Percentiles rank a stretch among this genome's conserved stretches.
phyloP scores from a whole-genome alignment of 2,329 filamentous ascomycete species.

The Periconia macrospinosa region DNA sequence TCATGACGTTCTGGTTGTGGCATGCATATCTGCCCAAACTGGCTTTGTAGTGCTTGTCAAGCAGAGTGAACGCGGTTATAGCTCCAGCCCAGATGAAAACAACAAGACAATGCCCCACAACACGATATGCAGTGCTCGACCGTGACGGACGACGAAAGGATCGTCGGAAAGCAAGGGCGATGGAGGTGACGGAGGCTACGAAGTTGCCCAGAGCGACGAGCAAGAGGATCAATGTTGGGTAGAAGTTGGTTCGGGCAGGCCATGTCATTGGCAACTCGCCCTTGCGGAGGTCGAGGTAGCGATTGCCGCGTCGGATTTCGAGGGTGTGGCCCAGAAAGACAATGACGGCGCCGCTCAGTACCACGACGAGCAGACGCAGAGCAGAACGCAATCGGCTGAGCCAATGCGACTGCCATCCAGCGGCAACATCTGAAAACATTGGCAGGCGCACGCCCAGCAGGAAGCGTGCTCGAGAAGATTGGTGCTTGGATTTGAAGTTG shows the following conservation, averaged over 20 bases:
- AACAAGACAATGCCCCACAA: slow-evolving; percentile 37
- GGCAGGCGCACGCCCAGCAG: slow-evolving; percentile 30
- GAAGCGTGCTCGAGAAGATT: slow-evolving; percentile 11
- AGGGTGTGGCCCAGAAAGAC: slow-evolving; percentile 41
- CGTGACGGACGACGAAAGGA: slow-evolving; percentile 38
- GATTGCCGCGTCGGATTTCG: slow-evolving; percentile 37
- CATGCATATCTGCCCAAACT: slow-evolving; percentile 41
- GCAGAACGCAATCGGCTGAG: slow-evolving; percentile 39
- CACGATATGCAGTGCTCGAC: slow-evolving; percentile 37
- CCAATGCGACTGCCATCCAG: slow-evolving; percentile 34
- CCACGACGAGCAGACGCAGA: slow-evolving; percentile 40
- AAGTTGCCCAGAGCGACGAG: slow-evolving; percentile 37
- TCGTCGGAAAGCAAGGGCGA: slow-evolving; percentile 35
- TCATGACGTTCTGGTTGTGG: slow-evolving; percentile 35
- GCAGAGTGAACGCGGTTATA: slow-evolving; percentile 34
- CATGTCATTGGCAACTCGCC: slow-evolving; percentile 43
- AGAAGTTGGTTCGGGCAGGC: slow-evolving; percentile 41
- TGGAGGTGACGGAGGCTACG: slow-evolving; percentile 35
- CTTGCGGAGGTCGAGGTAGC: slow-evolving; percentile 38
- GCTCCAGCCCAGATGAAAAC: slow-evolving; percentile 38
- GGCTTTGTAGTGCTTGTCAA: slow-evolving; percentile 40
- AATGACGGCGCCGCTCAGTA: slow-evolving; percentile 39
- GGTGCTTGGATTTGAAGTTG: slow-evolving; percentile 12
- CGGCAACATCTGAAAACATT: slow-evolving; percentile 27
- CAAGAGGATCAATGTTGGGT: slow-evolving; percentile 39